A percentile compares a stretch with the other conserved stretches of the same genome.
Conservation (phyloP, 2,329 filamentous ascomycete genomes). For the Apiospora sp. region DNA sequence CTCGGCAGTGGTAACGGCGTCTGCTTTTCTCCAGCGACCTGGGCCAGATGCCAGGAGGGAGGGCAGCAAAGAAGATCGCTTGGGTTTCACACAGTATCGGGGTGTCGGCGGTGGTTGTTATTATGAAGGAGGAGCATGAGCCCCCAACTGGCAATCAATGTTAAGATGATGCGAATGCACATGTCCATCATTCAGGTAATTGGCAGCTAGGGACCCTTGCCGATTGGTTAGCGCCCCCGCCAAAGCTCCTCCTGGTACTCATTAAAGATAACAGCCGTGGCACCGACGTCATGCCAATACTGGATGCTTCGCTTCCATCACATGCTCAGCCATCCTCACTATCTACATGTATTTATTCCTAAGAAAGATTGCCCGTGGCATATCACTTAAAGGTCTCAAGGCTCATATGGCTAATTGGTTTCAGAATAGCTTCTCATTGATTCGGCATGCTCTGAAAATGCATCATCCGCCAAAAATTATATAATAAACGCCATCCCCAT, state of each 20-base stretch:
- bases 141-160: no score
- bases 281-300: neutral
- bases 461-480: constrained; percentile 9
- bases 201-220: neutral
- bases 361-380: no score
- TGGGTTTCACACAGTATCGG: neutral
- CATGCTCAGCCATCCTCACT: neutral
- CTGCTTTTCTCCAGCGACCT: neutral
- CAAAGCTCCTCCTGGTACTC: neutral
- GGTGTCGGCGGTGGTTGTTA: neutral
- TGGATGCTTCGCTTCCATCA: neutral
- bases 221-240: constrained; percentile 9
- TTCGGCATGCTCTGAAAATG: constrained; percentile 1
- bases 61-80: neutral
- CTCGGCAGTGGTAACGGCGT: neutral
- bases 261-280: neutral
- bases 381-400: neutral
- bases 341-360: no score
- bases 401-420: neutral
- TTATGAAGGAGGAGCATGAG: neutral
- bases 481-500: neutral
- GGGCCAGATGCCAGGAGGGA: neutral
- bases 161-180: neutral
- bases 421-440: neutral
- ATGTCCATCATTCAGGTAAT: neutral